Evolutionary conservation across 2,329 filamentous ascomycete genomes (phyloP), one percentile per base, ranked within the genome.

Genomic region (Botrytis fragariae): DNA sequence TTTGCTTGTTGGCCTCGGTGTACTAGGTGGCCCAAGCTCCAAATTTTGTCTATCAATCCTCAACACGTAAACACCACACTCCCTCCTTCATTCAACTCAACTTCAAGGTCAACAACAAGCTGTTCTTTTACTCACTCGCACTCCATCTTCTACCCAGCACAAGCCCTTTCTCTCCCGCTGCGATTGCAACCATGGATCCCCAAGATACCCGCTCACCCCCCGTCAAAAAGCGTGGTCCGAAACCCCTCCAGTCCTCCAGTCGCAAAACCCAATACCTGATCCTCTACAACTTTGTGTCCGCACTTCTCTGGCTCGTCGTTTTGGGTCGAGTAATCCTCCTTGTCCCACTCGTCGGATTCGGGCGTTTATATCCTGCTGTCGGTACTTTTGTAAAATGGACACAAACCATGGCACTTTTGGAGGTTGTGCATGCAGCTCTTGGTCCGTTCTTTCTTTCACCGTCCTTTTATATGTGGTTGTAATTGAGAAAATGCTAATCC

Each of bases 401-500:
- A 72, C 96, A 99, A 86, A 96, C 92, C 4, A 83, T 93, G 71
- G 96, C 96, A 0, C 83, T 89, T 62, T 85, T 98, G 81, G 96
- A 99, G 84, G 88, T 98, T 64, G 79, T 94, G 75, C 95, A 98
- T 84, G 92, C 93, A 67, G 82, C 93, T 0, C 82, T 93, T 48
- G 93, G 95, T 95, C 84, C 74, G 86, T 80, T 65, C 20, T 48
- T 39, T 64, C n/a, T 37, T n/a, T 51, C 32, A 4, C 18, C 42
- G 4, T 29, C 51, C n/a, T 18, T 29, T 32, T 32, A 12, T 20
- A 32, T 20, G 42, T 8, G 37, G 16, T 39, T 42, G 60, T 9
- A 18, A 6, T 29, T 32, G 32, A 57, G 20, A 8, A 10, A 37
- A 35, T 73, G 64, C 77, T 79, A 68, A 78, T 72, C 18, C 39